A percentile compares a stretch with the other conserved stretches of the same genome.
phyloP scores from a whole-genome alignment of 108 stramenopile species.

The Fragilariopsis cylindrus region DNA sequence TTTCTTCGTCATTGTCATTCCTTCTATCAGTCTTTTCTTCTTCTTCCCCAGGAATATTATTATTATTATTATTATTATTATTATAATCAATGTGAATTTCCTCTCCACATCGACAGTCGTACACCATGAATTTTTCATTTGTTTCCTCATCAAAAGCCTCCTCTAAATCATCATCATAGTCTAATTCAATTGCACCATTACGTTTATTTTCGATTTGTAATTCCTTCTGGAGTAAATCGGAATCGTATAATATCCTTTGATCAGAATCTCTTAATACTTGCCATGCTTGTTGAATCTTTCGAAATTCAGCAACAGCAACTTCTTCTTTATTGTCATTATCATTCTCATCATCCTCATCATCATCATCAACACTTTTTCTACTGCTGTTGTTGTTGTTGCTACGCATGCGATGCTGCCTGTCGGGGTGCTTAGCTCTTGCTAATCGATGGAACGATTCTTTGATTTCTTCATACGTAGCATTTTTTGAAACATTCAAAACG shows the following conservation, averaged over 20 bases:
- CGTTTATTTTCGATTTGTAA: conserved; percentile 33
- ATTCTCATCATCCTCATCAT: neutral
- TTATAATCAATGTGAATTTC: conserved; percentile 31
- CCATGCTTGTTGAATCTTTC: conserved; percentile 72
- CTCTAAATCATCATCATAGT: conserved; percentile 55
- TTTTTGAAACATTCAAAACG: conserved; percentile 57
- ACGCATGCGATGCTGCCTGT: conserved; percentile 35
- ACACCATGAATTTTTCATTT: conserved; percentile 49
- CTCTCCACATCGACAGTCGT: conserved; percentile 75
- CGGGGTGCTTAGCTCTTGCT: conserved; percentile 62
- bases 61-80: neutral
- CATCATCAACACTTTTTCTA: conserved; percentile 9
- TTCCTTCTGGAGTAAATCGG: conserved; percentile 38
- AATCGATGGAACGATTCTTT: conserved; percentile 70
- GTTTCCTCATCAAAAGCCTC: conserved; percentile 45
- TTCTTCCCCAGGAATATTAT: neutral
- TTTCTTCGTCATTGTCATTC: neutral
- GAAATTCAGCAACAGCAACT: conserved; percentile 32
- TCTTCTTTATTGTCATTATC: conserved; percentile 7
- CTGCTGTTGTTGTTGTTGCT: neutral
- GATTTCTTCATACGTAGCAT: conserved; percentile 67
- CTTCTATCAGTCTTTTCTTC: neutral
- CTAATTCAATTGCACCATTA: conserved; percentile 40
- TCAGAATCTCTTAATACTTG: conserved; percentile 53
- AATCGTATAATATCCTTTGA: conserved; percentile 56